A percentile compares a stretch with the other conserved stretches of the same genome.
phyloP scores from a whole-genome alignment of 176 grass and related monocot species.

The Canna indica region DNA sequence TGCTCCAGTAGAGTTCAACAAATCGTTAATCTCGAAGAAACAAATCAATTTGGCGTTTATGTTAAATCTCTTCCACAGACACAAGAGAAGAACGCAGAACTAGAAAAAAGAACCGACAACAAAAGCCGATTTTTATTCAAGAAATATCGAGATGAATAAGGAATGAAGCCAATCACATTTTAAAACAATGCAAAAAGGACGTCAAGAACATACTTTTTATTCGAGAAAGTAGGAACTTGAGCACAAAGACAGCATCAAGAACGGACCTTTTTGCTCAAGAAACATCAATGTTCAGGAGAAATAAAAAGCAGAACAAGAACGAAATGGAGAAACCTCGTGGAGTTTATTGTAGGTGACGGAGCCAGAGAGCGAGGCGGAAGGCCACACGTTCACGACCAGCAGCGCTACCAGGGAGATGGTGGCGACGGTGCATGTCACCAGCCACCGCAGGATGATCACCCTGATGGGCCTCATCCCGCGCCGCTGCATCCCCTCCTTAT shows the following conservation, averaged over 20 bases:
- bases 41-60: neutral
- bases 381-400: neutral
- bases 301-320: neutral
- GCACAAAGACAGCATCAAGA: neutral
- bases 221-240: neutral
- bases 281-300: neutral
- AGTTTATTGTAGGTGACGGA: neutral
- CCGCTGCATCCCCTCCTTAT: neutral
- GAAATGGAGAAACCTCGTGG: neutral
- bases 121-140: neutral
- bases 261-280: neutral
- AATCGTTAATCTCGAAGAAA: conserved; percentile 14
- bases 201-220: neutral
- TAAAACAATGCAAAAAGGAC: too few relatives aligned
- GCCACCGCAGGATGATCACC: neutral
- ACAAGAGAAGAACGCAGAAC: too few relatives aligned
- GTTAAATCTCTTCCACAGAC: neutral
- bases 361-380: neutral
- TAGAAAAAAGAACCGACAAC: neutral
- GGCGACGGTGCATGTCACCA: neutral
- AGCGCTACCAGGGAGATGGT: neutral
- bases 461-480: neutral
- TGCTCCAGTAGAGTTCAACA: conserved; percentile 6
- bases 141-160: neutral
- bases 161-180: too few relatives aligned